Base-by-base conservation (phyloP, 768 basidiomycete species). In the Phlegmacium glaucopus region DNA sequence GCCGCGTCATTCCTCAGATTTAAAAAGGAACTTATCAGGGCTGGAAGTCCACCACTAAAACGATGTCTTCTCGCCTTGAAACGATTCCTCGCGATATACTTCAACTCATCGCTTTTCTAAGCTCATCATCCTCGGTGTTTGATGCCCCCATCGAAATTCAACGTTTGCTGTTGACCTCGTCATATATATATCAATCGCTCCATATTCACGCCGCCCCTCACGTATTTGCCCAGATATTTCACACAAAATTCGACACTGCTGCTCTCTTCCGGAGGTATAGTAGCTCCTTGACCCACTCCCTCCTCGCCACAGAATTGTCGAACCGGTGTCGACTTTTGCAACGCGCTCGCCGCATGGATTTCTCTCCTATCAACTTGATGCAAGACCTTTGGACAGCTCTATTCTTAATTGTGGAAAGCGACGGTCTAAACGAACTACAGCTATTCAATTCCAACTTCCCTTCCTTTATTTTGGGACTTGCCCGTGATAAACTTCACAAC, bases 381-480 rank as follows among this genome's bases (percentile, higher is more conserved):
- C 66, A 69, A 30, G 82, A 83, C 58, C 57, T 85, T 17, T 82
- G 80, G 75, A 75, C 75, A 7, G 74, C 74, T 6, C 70, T 81
- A 48, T 69, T 80, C 51, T 82, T 85, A 77, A 57, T 79, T n/a
- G 57, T 82, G 27, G 85, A 87, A 58, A 77, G 75, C 53, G 71
- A 72, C 30, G 69, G 68, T 3, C 59, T 69, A 42, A 83, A 81
- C 53, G 71, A 71, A 47, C 57, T 50, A 17, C 75, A 81, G 18
- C 68, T 84, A 9, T 56, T 59, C 12, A 52, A 60, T 15, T 72
- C 66, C 32, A 66, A 70, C 26, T 72, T 80, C 52, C 50, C 70
- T 7, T 53, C 52, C 15, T 76, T 71, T 54, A 60, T 75, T 32
- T 54, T 73, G 45, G 51, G 54, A 10, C 53, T 73, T 9, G 61